Conservation (phyloP, 768 basidiomycete species). For the Boletales sp. region DNA sequence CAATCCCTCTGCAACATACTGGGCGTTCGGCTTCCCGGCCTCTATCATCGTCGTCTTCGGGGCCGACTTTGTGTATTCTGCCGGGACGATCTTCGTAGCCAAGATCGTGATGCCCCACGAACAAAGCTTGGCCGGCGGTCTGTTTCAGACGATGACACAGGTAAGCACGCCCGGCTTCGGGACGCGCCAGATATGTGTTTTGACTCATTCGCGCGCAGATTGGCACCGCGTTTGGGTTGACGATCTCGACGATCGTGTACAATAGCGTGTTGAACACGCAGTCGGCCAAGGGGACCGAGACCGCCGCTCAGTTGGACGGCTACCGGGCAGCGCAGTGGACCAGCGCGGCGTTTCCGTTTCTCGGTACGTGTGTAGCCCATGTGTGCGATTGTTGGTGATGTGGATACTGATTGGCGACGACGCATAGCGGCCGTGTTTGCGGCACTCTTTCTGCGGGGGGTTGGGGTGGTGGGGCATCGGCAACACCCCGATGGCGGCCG, state of each 20-base stretch:
- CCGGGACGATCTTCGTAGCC: constrained; percentile 73
- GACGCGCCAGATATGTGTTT: too few relatives aligned
- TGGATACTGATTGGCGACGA: too few relatives aligned
- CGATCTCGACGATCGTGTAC: constrained; percentile 70
- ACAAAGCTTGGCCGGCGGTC: constrained; percentile 70
- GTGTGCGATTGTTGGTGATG: background rate
- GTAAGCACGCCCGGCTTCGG: too few relatives aligned
- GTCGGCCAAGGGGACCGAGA: constrained; percentile 28
- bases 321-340: constrained; percentile 69
- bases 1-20: constrained; percentile 52
- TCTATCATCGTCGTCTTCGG: constrained; percentile 65
- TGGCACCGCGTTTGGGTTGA: constrained; percentile 67
- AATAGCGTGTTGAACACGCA: constrained; percentile 44
- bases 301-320: constrained; percentile 36
- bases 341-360: constrained; percentile 54
- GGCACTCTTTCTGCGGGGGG: constrained; percentile 36
- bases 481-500: background rate
- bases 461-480: constrained; percentile 38
- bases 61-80: constrained; percentile 72
- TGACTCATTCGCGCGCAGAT: too few relatives aligned
- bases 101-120: constrained; percentile 64
- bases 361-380: constrained; percentile 39
- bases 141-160: constrained; percentile 80
- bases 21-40: constrained; percentile 75
- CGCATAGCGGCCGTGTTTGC: constrained; percentile 34